A percentile compares a stretch with the other conserved stretches of the same genome.
These are phyloP conservation scores for Colletotrichum filicis DNA, from an alignment of 2,329 filamentous ascomycete genomes.

Conservation along the genomic window DNA sequence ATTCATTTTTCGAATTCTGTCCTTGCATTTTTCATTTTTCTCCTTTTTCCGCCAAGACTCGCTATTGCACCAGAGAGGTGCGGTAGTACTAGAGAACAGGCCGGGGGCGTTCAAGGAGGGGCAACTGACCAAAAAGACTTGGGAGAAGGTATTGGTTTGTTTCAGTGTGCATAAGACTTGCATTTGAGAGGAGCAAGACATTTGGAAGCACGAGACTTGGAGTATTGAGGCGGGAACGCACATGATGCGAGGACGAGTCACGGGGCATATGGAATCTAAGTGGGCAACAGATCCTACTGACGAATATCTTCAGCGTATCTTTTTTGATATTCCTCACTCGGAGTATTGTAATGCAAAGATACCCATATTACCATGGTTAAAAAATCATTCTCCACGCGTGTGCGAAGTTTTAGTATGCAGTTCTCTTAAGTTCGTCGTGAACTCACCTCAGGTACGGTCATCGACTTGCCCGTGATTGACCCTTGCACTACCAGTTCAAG, in stretches of 20 bases:
- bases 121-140: slow-evolving; percentile 19
- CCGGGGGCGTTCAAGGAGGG: slow-evolving; percentile 23
- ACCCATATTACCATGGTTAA: background rate
- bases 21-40: background rate
- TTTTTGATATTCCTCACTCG: background rate
- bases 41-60: background rate
- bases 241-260: slow-evolving; percentile 1
- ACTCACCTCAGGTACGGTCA: background rate
- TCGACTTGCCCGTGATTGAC: background rate
- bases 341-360: slow-evolving; percentile 8
- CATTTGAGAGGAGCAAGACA: slow-evolving; percentile 8
- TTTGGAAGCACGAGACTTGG: slow-evolving; percentile 17
- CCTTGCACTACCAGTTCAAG: background rate
- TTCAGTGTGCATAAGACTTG: background rate
- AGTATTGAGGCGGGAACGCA: slow-evolving; percentile 15
- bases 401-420: background rate
- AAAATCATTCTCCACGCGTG: background rate
- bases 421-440: background rate
- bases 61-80: background rate
- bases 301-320: background rate
- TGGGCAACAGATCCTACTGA: background rate
- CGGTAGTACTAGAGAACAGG: background rate
- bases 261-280: slow-evolving; percentile 4
- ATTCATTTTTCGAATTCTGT: background rate
- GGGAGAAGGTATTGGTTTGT: slow-evolving; percentile 6